Percentiles rank a stretch among this genome's conserved stretches.
phyloP scores from a whole-genome alignment of 257 asterid species.

The Solanum pennellii region DNA sequence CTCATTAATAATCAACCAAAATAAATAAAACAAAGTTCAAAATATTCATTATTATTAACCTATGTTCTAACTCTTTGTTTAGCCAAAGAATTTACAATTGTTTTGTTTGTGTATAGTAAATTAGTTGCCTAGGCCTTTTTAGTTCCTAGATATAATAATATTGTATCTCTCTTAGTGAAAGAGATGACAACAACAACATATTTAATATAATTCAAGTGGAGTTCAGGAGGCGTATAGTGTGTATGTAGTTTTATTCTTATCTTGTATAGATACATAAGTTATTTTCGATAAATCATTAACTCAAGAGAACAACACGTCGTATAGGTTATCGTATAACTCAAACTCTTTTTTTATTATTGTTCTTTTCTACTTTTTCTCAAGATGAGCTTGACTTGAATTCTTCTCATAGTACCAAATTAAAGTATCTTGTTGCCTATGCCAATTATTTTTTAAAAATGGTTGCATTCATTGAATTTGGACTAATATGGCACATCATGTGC shows the following conservation, averaged over 20 bases:
- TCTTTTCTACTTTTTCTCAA: conserved; percentile 1
- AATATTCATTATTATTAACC: neutral
- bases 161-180: neutral
- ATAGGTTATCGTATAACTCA: no score
- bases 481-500: conserved; percentile 16
- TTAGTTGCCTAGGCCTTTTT: neutral
- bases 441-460: neutral
- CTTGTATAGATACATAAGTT: neutral
- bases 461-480: conserved; percentile 18
- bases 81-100: neutral
- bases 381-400: conserved; percentile 23
- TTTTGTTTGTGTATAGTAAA: neutral
- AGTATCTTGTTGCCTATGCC: neutral
- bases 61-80: neutral
- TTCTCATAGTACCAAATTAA: conserved; percentile 1
- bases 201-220: neutral
- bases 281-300: neutral
- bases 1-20: neutral
- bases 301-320: neutral
- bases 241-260: neutral
- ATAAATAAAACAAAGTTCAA: neutral
- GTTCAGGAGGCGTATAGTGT: neutral
- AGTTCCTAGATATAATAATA: neutral
- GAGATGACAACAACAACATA: neutral
- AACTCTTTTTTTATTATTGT: no score